Evolutionary conservation across 352 stramenopile genomes (phyloP).

Genomic region (Pythium diclinum): DNA sequence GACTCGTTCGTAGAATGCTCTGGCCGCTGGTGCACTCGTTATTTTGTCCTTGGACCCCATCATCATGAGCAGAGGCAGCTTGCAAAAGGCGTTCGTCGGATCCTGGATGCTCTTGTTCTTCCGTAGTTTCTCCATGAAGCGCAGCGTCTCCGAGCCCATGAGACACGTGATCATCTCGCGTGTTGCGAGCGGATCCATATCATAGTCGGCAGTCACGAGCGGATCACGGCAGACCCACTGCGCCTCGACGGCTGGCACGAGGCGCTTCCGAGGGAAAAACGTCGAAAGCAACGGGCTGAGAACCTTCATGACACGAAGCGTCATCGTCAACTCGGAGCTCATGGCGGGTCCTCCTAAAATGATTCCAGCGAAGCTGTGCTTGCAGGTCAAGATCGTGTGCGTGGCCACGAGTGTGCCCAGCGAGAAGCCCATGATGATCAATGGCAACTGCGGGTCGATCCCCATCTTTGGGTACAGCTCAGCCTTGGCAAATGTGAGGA

Average conservation of each 20-base stretch:
- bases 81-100: slow-evolving; percentile 12
- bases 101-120: slow-evolving; percentile 19
- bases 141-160: slow-evolving; percentile 22
- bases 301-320: slow-evolving; percentile 12
- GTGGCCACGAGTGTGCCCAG: slow-evolving; percentile 9
- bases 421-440: background rate
- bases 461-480: slow-evolving; percentile 20
- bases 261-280: slow-evolving; percentile 13
- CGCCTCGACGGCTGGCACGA: slow-evolving; percentile 25
- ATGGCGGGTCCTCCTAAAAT: slow-evolving; percentile 19
- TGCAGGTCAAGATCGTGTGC: slow-evolving; percentile 22
- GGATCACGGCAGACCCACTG: slow-evolving; percentile 23
- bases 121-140: slow-evolving; percentile 16
- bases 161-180: slow-evolving; percentile 15
- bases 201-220: slow-evolving; percentile 12
- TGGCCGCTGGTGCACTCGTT: slow-evolving; percentile 33
- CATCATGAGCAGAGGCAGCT: slow-evolving; percentile 16
- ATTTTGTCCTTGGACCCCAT: slow-evolving; percentile 26
- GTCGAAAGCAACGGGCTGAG: slow-evolving; percentile 10
- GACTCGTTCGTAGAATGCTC: slow-evolving; percentile 42
- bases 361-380: slow-evolving; percentile 19
- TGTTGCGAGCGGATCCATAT: slow-evolving; percentile 24
- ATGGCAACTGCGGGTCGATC: background rate
- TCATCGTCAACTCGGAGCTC: slow-evolving; percentile 18
- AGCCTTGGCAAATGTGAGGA: slow-evolving; percentile 19